Evolutionary conservation across 2,329 filamentous ascomycete species (phyloP).

Genomic region (Aspergillus sp.): DNA sequence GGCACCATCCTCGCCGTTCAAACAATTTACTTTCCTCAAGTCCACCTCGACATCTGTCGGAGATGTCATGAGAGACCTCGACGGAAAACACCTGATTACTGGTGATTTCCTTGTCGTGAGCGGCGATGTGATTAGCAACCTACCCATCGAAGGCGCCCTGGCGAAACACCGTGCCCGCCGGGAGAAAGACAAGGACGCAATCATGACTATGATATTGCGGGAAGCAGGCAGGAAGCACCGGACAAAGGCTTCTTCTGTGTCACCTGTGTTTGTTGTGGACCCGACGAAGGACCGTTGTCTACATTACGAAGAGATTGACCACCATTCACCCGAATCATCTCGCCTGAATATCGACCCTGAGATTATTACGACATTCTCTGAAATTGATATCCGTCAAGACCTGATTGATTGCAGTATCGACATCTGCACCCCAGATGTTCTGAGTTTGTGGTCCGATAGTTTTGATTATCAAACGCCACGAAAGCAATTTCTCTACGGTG

Average conservation of each 20-base stretch:
- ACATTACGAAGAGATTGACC: conserved; percentile 89
- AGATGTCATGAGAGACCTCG: conserved; percentile 91
- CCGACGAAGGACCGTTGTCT: conserved; percentile 76
- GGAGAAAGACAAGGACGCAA: conserved; percentile 83
- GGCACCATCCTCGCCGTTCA: conserved; percentile 74
- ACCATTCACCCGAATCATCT: conserved; percentile 54
- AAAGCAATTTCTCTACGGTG: conserved; percentile 84
- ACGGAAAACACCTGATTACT: conserved; percentile 78
- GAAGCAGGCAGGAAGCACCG: conserved; percentile 73
- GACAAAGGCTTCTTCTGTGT: conserved; percentile 72
- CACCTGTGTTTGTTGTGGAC: conserved; percentile 84
- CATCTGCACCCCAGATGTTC: conserved; percentile 93
- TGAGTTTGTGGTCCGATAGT: conserved; percentile 94
- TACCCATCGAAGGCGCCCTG: conserved; percentile 77
- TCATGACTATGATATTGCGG: conserved; percentile 93
- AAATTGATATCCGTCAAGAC: conserved; percentile 82
- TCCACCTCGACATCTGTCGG: conserved; percentile 85
- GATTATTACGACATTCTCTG: conserved; percentile 69
- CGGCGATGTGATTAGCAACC: conserved; percentile 87
- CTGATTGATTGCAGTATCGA: conserved; percentile 93
- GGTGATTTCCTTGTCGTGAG: conserved; percentile 92
- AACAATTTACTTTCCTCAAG: conserved; percentile 77
- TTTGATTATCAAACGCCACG: conserved; percentile 94
- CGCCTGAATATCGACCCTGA: conserved; percentile 72
- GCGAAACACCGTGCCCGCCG: conserved; percentile 77